Base-by-base conservation (phyloP, 176 grass and related monocot species). In the Thinopyrum elongatum region DNA sequence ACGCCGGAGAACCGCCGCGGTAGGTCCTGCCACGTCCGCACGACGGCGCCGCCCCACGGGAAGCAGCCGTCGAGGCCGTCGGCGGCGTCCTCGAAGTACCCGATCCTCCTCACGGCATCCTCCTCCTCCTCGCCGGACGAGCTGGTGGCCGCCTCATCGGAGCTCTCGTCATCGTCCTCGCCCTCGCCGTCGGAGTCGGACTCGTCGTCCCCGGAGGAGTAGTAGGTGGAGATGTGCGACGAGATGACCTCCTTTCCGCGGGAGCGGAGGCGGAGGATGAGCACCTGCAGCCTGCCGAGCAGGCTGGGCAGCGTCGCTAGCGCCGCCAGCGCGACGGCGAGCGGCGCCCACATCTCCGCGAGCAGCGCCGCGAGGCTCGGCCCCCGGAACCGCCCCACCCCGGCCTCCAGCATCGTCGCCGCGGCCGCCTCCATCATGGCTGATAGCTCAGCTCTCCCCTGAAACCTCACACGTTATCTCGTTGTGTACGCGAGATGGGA, bases 291-390 rank as follows among this genome's bases (percentile, higher is more conserved):
- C 8, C 82, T 65, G 0, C 85, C 77, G 29, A 91, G 38, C 69
- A 91, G 76, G 82, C 89, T 88, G 19, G 89, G 89, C 81, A 91
- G 77, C 82, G 89, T 88, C 6, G 89, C 89, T 2, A 91, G 85
- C 49, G 89, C 89, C 9, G 89, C 89, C n/a, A 91, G 82, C 27
- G 63, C 89, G 0, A 91, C 89, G 70, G 89, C 89, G 0, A 91
- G 89, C 70, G 86, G 89, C 76, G 89, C 89, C 89, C 89, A 91
- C 86, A 91, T 88, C 85, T 91, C 89, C 2, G 89, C 77, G 1
- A 91, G 63, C 85, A 81, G 38, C 60, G 81, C 86, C 4, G 85
- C 86, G 38, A 88, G 3, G 77, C 47, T 83, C 30, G 89, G 86
- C 23, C 85, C 89, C 1, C 39, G 89, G 86, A 91, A 88, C 76